These are phyloP conservation scores for Hypoxylon subgilvum DNA, from an alignment of 495 filamentous ascomycete genomes.

Conservation along the genomic window DNA sequence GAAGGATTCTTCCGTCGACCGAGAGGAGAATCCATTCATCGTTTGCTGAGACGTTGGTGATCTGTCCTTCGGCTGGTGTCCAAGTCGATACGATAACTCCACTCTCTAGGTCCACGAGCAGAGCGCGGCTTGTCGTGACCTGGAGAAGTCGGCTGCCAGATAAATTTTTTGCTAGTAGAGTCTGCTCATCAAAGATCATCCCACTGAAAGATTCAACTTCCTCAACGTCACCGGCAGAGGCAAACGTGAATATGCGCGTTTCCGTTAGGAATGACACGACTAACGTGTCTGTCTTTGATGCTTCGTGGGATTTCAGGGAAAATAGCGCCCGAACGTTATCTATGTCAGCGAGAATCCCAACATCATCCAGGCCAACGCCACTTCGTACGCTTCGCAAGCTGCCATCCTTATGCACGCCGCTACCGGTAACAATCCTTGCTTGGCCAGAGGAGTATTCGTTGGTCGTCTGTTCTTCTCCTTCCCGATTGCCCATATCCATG, in stretches of 20 bases:
- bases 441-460: conserved; percentile 94
- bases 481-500: conserved; percentile 90
- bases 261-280: conserved; percentile 82
- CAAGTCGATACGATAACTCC: conserved; percentile 73
- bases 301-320: conserved; percentile 56
- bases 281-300: conserved; percentile 66
- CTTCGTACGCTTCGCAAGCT: conserved; percentile 87
- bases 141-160: conserved; percentile 71
- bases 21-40: conserved; percentile 71
- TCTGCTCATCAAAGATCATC: conserved; percentile 70
- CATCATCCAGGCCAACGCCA: conserved; percentile 90
- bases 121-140: conserved; percentile 69
- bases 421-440: conserved; percentile 89
- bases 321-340: conserved; percentile 71
- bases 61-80: conserved; percentile 64
- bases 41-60: conserved; percentile 81
- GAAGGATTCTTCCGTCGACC: conserved; percentile 69
- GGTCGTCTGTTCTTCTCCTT: conserved; percentile 70
- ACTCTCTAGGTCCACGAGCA: conserved; percentile 70
- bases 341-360: conserved; percentile 82
- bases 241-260: conserved; percentile 82
- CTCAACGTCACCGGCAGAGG: conserved; percentile 76
- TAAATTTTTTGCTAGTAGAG: conserved; percentile 72
- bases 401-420: conserved; percentile 85
- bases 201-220: conserved; percentile 78